Base-by-base conservation (phyloP, 768 basidiomycete species). In the Lactarius psammicola region DNA sequence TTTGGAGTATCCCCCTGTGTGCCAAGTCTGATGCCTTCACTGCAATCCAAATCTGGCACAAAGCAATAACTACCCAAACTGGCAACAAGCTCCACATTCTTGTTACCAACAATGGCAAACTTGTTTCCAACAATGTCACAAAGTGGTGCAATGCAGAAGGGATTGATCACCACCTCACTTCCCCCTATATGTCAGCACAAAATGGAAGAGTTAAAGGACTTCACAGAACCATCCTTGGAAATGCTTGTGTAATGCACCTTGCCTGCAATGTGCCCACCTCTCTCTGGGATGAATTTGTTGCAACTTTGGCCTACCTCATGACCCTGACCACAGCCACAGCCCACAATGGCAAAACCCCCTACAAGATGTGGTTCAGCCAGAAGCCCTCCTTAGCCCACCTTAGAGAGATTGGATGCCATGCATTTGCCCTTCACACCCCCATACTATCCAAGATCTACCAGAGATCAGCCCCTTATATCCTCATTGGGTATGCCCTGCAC, bases 211-310 rank as follows among this genome's bases (percentile, higher is more conserved):
- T 11, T 2, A 55, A 63, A 26, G 8, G 62, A 20, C 26, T 63
- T 0, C 62, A 63, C 7, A 4, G 26, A 5, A 63, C 62, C 1
- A 31, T 63, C 17, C 9, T 56, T 3, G 28, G 56, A 36, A 38
- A 56, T 1, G 62, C 38, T 5, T n/a, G 63, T 4, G 17, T 46
- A 3, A 58, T 64, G 63, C 30, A 30, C 42, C 18, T 64, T 0
- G 28, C 57, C 0, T 59, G 63, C 30, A 34, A 30, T 64, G 63
- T 44, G n/a, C n/a, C n/a, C n/a, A n/a, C n/a, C n/a, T n/a, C n/a
- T n/a, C n/a, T n/a, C n/a, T n/a, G n/a, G n/a, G 63, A 59, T 4
- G 44, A 64, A 20, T 59, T 58, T 3, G 26, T 6, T 26, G 8
- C 10, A n/a, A 64, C 58, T 0, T 44, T 31, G 0, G n/a, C 44